A percentile compares a stretch with the other conserved stretches of the same genome.
Evolutionary conservation across 2,329 filamentous ascomycete species (phyloP).

Genomic region (Aspergillus pseudoterreus): DNA sequence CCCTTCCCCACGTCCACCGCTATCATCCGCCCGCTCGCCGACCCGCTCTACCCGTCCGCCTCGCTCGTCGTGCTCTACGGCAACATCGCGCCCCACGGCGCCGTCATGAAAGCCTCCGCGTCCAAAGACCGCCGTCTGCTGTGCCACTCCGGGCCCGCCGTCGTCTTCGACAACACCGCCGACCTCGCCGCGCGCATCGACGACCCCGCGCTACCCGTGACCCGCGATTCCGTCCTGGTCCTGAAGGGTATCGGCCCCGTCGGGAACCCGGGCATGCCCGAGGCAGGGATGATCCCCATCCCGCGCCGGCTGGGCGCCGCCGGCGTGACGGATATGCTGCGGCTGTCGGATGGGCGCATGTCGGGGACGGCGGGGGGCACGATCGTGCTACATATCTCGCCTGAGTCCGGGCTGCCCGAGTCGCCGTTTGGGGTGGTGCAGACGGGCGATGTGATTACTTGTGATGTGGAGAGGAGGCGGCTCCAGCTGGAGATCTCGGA

Average conservation of each 20-base stretch:
- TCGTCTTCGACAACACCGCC: conserved; percentile 48
- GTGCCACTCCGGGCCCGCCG: conserved; percentile 42
- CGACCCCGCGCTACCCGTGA: conserved; percentile 42
- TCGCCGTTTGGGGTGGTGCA: conserved; percentile 48
- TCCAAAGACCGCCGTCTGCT: conserved; percentile 47
- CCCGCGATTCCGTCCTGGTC: conserved; percentile 44
- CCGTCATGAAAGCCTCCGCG: conserved; percentile 50
- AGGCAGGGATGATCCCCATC: conserved; percentile 50
- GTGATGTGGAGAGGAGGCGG: conserved; percentile 42
- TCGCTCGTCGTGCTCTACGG: conserved; percentile 46
- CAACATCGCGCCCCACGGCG: conserved; percentile 48
- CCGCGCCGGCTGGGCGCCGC: conserved; percentile 46
- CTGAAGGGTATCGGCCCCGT: conserved; percentile 50
- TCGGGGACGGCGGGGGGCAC: conserved; percentile 55
- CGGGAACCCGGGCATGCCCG: conserved; percentile 53
- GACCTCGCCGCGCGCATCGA: conserved; percentile 48
- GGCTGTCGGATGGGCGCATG: conserved; percentile 54
- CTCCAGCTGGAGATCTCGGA: conserved; percentile 43
- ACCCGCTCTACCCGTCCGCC: conserved; percentile 45
- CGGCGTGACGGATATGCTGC: conserved; percentile 52
- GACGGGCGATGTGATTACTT: conserved; percentile 47
- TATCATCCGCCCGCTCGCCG: conserved; percentile 43
- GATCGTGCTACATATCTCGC: conserved; percentile 52
- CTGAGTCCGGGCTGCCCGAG: conserved; percentile 47
- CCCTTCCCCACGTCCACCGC: conserved; percentile 39